Base-by-base conservation (phyloP, 2,329 filamentous ascomycete genomes). In the Alternaria sp. region DNA sequence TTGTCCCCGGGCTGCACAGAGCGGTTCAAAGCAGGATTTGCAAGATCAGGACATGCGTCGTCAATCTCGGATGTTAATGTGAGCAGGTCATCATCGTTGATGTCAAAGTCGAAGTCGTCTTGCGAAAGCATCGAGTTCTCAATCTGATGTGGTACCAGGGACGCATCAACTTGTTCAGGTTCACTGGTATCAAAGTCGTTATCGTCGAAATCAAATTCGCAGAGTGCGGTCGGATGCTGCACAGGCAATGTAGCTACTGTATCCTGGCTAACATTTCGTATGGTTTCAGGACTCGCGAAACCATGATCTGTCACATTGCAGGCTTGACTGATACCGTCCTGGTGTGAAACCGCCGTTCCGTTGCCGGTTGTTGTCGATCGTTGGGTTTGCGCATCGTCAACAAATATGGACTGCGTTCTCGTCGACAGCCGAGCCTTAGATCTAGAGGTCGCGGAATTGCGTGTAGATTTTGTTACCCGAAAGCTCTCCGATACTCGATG, bases 21-120 rank as follows among this genome's bases (percentile, higher is more conserved):
- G 51, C 58, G 64, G 55, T 49, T 66, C 20, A 58, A 58, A 5
- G 44, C 9, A 15, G 43, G 18, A 14, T 60, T 33, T 15, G 44
- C 15, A 15, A 28, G 53, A 21, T 49, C 50, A 25, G 28, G 41
- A 23, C 18, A 44, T 11, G 26, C 23, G 23, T 65, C 60, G 15
- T 37, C 23, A 1, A 41, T 30, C 1, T 68, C 61, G 11, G 60
- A 47, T 11, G 59, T 59, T 15, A 76, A 47, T 21, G 56, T 60
- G 18, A 73, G 55, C 11, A 77, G 60, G 25, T 77, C 75, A 10
- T 71, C 63, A 26, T 77, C 75, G 49, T 68, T 55, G 15, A 77
- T 64, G 18, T 69, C 69, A 46, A 73, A 68, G 26, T 69, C 63
- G 33, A 73, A 73, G n/a, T 62, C 57, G 14, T 71, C 68, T 37